These are phyloP conservation scores for Volvox africanus DNA, from an alignment of 139 green algal genomes.

Conservation along the genomic window DNA sequence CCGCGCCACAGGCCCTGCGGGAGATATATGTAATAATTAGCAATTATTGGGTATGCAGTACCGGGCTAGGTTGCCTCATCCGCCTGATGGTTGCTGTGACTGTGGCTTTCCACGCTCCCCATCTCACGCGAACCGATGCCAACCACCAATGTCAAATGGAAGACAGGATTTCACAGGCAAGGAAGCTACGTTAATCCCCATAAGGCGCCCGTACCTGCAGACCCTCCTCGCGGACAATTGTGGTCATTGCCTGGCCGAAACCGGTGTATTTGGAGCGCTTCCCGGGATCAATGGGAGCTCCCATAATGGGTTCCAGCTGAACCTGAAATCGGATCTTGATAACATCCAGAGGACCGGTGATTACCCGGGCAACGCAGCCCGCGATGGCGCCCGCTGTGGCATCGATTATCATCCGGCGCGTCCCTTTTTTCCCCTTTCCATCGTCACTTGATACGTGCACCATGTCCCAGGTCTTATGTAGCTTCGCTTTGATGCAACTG, in stretches of 20 bases:
- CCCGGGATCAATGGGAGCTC: neutral
- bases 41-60: neutral
- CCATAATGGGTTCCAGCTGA: constrained; percentile 78
- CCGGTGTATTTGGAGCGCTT: constrained; percentile 87
- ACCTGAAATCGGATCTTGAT: constrained; percentile 98
- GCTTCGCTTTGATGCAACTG: too few relatives aligned
- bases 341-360: constrained; percentile 94
- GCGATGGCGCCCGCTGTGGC: constrained; percentile 85
- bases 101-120: too few relatives aligned
- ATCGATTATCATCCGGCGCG: constrained; percentile 55
- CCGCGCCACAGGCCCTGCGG: constrained; percentile 94
- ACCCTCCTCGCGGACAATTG: constrained; percentile 93
- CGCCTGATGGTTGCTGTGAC: neutral
- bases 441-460: constrained; percentile 4
- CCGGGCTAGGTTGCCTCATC: neutral
- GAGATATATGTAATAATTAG: neutral
- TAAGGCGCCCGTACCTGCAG: constrained; percentile 74
- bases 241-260: constrained; percentile 84
- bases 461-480: neutral
- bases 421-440: neutral
- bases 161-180: too few relatives aligned
- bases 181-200: too few relatives aligned
- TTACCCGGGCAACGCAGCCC: constrained; percentile 84
- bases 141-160: too few relatives aligned
- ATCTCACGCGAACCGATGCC: too few relatives aligned